Evolutionary conservation across 2,329 filamentous ascomycete genomes (phyloP), one percentile per base, ranked within the genome.

Genomic region (Epichloe scottii): DNA sequence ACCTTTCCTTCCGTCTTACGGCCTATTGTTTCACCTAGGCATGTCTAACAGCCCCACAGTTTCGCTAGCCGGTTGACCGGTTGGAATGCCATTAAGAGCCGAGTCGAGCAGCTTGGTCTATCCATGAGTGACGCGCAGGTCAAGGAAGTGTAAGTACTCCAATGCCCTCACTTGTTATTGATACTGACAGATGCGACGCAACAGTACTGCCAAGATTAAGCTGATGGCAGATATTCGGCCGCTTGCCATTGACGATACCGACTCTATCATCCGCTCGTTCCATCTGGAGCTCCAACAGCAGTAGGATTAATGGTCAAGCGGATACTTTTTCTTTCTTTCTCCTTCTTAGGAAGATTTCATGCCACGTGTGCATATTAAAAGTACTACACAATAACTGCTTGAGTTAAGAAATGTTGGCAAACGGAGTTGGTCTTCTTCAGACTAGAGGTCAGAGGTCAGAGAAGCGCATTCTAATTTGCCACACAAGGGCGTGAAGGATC

Each of bases 1-100:
- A 30, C 8, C 26, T 8, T 30, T 19, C 34, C 34, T 15, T 6
- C 14, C 26, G 7, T 21, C 12, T 7, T 15, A 8, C 10, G 11
- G 6, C 19, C 34, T 6, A 4, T 26, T 17, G 0, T 17, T n/a
- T 21, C 30, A 3, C 23, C 4, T 6, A 12, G 21, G 3, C 35
- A 17, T 48, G 15, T n/a, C 46, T 48, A 39, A 48, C 46, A 33
- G 17, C 15, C 30, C 8, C 3, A 33, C 21, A 48, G 46, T 39
- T 48, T 48, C 19, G 46, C 46, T 17, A 48, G 46, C 21, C 46
- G 46, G 14, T 68, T 95, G 60, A 95, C 89, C 4, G 89, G 89
- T 62, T 95, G 89, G 90, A 96, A 96, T 65, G 89, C 90, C 46
- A 89, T 96, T 76, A 95, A 95, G 81, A 86, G 81, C 51, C 82